Evolutionary conservation across 768 basidiomycete genomes (phyloP), one percentile per base, ranked within the genome.

Genomic region (Kwoniella sp.): DNA sequence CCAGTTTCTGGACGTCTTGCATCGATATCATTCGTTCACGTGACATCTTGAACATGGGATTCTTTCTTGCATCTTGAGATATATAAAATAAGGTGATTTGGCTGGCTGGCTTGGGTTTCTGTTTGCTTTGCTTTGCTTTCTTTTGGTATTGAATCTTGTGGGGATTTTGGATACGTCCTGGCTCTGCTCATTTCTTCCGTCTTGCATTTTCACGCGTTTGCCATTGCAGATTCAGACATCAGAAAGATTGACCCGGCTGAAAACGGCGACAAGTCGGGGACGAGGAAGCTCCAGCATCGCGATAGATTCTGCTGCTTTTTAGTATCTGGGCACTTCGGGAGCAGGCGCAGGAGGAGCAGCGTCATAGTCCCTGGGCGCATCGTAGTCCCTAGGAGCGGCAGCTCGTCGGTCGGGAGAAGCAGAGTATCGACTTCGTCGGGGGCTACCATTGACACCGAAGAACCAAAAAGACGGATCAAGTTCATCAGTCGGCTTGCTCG

Each of bases 351-450:
- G 34, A 51, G 55, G 61, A 54, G 75, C 57, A 29, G 65, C 73
- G 34, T 77, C 76, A 38, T 79, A 73, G 38, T 77, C 73, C 48
- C 69, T 61, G 38, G 75, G 63, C 38, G 66, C 72, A 26, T 78
- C 77, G 53, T 80, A 75, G 48, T 78, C 74, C 47, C 71, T 65
- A 52, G 71, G 50, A 31, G 64, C 66, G 50, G 66, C 63, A 17
- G 73, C 67, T 55, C 79, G 70, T 38, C 76, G 76, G 57, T 79
- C 78, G 28, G 76, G 75, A 12, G 77, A 76, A 47, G 60, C 68
- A 48, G 74, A 75, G 56, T 72, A 72, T 61, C 76, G 64, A 25
- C 67, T 61, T 52, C 76, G 63, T 28, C 71, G 69, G 15, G 74
- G 70, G 47, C 70, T 67, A 51, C 20, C 7, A 25, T 48, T n/a